Conservation (phyloP, 441 rosid genomes). For the Bocquillonia castaneifolia region DNA sequence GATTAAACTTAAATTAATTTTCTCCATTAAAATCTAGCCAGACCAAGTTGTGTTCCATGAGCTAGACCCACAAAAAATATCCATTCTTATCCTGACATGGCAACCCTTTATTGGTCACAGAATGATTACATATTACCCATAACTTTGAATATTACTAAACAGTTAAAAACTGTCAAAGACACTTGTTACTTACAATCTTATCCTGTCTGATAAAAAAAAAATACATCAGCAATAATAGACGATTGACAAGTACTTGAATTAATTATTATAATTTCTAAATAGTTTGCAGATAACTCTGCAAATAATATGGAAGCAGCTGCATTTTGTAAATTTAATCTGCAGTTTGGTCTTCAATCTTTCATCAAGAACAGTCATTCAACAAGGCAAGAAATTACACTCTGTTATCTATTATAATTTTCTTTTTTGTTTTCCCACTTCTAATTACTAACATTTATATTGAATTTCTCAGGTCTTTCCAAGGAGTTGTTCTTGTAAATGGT, state of each 20-base stretch:
- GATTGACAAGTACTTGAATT: background rate
- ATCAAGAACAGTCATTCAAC: constrained; percentile 13
- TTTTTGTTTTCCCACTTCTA: background rate
- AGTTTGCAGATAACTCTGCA: constrained; percentile 9
- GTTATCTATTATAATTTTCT: background rate
- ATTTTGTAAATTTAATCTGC: background rate
- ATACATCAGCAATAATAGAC: background rate
- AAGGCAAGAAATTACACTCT: constrained; percentile 22
- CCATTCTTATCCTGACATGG: constrained; percentile 4
- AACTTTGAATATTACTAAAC: background rate
- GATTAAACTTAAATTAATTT: no score
- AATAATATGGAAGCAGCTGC: constrained; percentile 23
- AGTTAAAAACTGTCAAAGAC: background rate
- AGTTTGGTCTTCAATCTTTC: constrained; percentile 14
- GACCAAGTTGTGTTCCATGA: no score
- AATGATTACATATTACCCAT: background rate
- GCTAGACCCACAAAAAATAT: no score
- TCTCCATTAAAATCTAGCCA: no score
- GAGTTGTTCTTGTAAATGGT: constrained; percentile 8
- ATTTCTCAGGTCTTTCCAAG: constrained; percentile 28
- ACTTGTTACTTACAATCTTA: constrained; percentile 9
- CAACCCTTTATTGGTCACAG: background rate
- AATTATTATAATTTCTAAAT: background rate
- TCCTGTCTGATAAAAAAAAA: background rate
- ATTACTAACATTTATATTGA: background rate